Percentiles rank a stretch among this genome's conserved stretches.
phyloP scores from a whole-genome alignment of 768 basidiomycete species.

The Pleurotus pulmonarius region DNA sequence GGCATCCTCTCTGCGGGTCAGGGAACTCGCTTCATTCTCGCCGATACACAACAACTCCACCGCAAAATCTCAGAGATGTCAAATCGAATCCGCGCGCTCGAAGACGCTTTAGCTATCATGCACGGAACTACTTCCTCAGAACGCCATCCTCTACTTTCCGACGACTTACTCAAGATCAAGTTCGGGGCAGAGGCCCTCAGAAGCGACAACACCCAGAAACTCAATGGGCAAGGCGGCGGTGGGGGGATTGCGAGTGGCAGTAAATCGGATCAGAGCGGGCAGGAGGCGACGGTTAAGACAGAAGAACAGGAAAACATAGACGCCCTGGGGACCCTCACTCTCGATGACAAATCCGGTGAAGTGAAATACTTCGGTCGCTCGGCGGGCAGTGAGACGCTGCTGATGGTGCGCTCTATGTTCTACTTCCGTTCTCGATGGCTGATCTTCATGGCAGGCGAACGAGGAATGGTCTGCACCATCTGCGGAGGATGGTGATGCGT shows the following conservation, averaged over 20 bases:
- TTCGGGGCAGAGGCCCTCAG: constrained; percentile 50
- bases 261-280: not conserved
- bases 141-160: constrained; percentile 55
- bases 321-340: constrained; percentile 60
- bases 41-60: constrained; percentile 64
- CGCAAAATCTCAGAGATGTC: constrained; percentile 65
- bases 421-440: no score
- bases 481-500: constrained; percentile 20
- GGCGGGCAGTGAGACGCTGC: constrained; percentile 55
- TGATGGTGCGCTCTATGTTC: not conserved
- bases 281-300: constrained; percentile 1
- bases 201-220: not conserved
- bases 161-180: constrained; percentile 53
- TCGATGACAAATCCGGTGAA: constrained; percentile 51
- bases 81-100: constrained; percentile 63
- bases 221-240: constrained; percentile 7
- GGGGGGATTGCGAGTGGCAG: constrained; percentile 27
- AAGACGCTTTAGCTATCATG: constrained; percentile 62
- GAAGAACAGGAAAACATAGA: constrained; percentile 36
- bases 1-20: constrained; percentile 50
- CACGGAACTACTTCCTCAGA: constrained; percentile 55
- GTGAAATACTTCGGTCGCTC: constrained; percentile 64
- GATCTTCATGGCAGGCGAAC: constrained; percentile 18
- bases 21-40: constrained; percentile 59
- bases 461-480: constrained; percentile 25